Evolutionary conservation across 768 basidiomycete genomes (phyloP), one percentile per base, ranked within the genome.

Genomic region (Boletus vermiculosoides): DNA sequence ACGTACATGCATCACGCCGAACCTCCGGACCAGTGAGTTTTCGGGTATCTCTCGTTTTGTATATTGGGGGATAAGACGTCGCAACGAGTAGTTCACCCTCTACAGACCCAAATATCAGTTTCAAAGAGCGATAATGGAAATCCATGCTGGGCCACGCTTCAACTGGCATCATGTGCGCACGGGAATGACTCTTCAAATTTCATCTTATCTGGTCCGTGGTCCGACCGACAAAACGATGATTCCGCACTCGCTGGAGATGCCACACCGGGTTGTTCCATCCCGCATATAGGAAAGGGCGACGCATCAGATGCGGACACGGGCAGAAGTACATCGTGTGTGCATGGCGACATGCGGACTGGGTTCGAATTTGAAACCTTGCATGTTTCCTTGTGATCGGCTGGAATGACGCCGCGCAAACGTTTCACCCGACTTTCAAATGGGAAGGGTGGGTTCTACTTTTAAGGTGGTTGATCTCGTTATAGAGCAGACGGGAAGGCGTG

Each of bases 401-500:
- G 45, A 54, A 47, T 18, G 22, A 61, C 20, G 28, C 37, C 30
- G 34, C 28, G 34, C 30, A 52, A 47, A 53, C 15, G 18, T 48
- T 59, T 45, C 2, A 16, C 44, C 47, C 53, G 41, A 62, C 45
- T 45, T 51, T 51, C 50, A 48, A 65, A 66, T 55, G 15, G n/a
- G 16, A 22, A 20, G 22, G 20, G 22, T 18, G 3, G 13, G 11
- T 46, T 52, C 55, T 36, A 37, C 37, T 60, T 61, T 55, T 40
- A 36, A 45, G 28, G 40, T 16, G 25, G 45, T 40, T 55, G 63
- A 57, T 45, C 22, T 51, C n/a, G 37, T 44, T 5, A 22, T 30
- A 44, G n/a, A 50, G 31, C 16, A 18, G 40, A 36, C 45, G 44
- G 58, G 36, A 47, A 61, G 54, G 57, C 34, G 50, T 50, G 50